Evolutionary conservation across 139 green algal genomes (phyloP), one percentile per base, ranked within the genome.

Genomic region (Yamagishiella unicocca): DNA sequence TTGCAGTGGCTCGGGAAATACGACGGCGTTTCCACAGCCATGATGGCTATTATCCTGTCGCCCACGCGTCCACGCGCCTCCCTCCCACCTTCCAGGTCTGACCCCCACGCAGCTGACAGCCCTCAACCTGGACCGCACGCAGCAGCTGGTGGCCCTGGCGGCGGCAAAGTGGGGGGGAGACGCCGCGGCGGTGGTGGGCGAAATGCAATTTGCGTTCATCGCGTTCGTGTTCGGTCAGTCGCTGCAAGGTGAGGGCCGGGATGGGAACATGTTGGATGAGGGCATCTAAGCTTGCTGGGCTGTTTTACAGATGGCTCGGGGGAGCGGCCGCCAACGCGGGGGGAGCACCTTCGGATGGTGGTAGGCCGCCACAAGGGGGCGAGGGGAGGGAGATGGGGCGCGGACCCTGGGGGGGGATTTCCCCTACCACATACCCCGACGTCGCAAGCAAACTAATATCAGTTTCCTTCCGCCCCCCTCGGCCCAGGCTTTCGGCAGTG

Each of bases 121-220:
- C 0, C 70, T 91, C 24, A 98, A 98, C 76, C 53, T 98, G 83
- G 96, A 98, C 91, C 96, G 95, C 88, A 94, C 80, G 2, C 19
- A 1, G 12, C 40, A 94, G 80, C 90, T 98, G 68, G 88, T 91
- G 62, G 61, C 77, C 25, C 66, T 86, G 27, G 77, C 94, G 14
- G 77, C 94, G 29, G 42, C 31, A 10, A 70, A 66, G 5, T 91
- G 90, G 58, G 61, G 67, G 10, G 82, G 83, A 1, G 35, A 74
- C 27, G 53, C 87, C 37, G 33, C 77, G 21, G 62, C 71, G 14
- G 73, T 98, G 43, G 43, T 98, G 70, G 96, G 93, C 42, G 96
- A 97, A 93, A 83, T 96, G 85, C 95, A 98, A 89, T 97, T 97
- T 82, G 91, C 94, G 0, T 98, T 98, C 83, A 91, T 97, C 33